Conservation (phyloP, 148 eudicot genomes). For the Cornus florida region DNA sequence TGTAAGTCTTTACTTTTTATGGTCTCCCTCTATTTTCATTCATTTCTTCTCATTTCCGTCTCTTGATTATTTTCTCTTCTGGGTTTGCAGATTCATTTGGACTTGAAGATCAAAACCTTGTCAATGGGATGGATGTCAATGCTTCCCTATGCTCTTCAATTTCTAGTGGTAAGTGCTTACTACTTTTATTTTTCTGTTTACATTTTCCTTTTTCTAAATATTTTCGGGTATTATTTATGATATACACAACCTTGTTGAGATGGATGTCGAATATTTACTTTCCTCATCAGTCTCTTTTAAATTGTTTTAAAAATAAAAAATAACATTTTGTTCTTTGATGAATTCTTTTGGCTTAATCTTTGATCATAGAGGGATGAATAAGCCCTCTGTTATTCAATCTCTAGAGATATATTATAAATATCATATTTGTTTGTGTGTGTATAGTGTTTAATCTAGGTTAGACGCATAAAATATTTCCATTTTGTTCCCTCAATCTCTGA, state of each 20-base stretch:
- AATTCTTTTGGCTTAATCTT: background rate
- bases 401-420: too few relatives aligned
- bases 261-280: background rate
- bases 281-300: background rate
- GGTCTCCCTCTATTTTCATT: background rate
- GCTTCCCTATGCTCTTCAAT: conserved; percentile 61
- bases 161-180: conserved; percentile 52
- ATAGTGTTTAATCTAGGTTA: background rate
- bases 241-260: background rate
- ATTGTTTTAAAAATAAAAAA: background rate
- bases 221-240: background rate
- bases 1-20: conserved; percentile 35
- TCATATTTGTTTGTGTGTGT: too few relatives aligned
- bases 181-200: background rate
- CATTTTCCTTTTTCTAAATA: background rate
- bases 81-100: conserved; percentile 56
- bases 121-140: conserved; percentile 16
- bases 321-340: background rate
- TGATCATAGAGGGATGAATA: background rate
- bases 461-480: background rate
- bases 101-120: conserved; percentile 35
- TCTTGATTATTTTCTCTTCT: conserved; percentile 7
- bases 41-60: background rate
- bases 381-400: background rate
- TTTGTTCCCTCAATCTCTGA: background rate